Evolutionary conservation across 768 basidiomycete genomes (phyloP), one percentile per base, ranked within the genome.

Genomic region (Russula sp.): DNA sequence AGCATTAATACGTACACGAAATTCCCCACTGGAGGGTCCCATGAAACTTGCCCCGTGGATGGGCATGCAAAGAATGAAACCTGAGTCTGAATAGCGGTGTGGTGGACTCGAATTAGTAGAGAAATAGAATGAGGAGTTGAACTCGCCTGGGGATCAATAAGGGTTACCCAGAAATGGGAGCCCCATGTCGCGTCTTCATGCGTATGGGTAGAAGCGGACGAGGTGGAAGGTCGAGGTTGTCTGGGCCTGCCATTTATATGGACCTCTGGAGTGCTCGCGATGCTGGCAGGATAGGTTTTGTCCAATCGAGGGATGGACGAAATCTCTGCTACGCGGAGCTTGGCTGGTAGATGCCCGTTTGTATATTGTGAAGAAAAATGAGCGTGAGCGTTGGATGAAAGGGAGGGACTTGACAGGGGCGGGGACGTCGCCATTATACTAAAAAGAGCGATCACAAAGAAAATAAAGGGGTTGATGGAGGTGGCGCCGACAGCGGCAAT

Each of bases 91-190:
- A 41, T 79, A 79, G 70, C 78, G 79, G 42, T 79, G 81, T 82
- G 83, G 67, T 41, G 60, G 59, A 38, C 43, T 45, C 47, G 22
- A 43, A 39, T 58, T 38, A 47, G n/a, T 14, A 45, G 66, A 49
- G 48, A 61, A 60, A 39, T 56, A 54, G 25, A 16, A 20, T 35
- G 56, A 51, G 16, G 43, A 34, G 25, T 52, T 61, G 53, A 59
- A 46, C 79, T 80, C 71, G 90, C 93, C 80, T 90, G 84, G 32
- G 94, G 94, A 78, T 97, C 93, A 51, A 88, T 81, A 56, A 96
- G 79, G 7, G 94, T 95, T 7, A 96, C 91, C 94, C 94, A 97
- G 71, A 97, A 96, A 72, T 93, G 87, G 32, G 88, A 83, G 5
- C 91, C 92, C 92, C 92, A 94, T 34, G 80, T 81, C 42, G 57